Evolutionary conservation across 345 rosid genomes (phyloP).

Genomic region (Abelmoschus esculentus): DNA sequence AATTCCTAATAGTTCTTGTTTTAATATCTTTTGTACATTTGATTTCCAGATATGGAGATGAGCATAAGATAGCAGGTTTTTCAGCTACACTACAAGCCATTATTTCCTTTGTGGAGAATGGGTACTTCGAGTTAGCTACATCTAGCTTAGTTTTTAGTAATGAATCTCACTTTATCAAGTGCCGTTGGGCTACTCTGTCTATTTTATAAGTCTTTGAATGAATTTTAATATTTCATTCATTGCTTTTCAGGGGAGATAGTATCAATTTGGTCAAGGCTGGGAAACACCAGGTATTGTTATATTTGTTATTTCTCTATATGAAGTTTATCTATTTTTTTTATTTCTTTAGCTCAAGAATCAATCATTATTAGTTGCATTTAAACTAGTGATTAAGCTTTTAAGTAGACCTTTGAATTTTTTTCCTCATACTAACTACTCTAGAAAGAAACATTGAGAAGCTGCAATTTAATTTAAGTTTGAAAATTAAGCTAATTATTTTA

Average conservation of each 20-base stretch:
- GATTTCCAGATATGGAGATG: constrained; percentile 81
- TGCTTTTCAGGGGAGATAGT: constrained; percentile 35
- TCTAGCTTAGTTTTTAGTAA: neutral
- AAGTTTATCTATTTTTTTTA: neutral
- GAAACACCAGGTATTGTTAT: constrained; percentile 40
- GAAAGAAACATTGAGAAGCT: neutral
- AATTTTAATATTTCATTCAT: constrained; percentile 1
- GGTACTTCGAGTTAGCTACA: constrained; percentile 29
- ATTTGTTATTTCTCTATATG: neutral
- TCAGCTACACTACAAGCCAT: constrained; percentile 98
- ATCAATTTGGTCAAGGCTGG: constrained; percentile 51
- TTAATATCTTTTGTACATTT: constrained; percentile 4
- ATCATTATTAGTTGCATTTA: neutral
- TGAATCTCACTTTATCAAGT: neutral
- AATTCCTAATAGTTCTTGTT: neutral
- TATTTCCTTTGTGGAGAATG: constrained; percentile 95
- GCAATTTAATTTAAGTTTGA: neutral
- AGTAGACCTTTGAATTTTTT: neutral
- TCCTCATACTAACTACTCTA: neutral
- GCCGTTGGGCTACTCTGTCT: neutral
- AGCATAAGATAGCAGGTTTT: constrained; percentile 95
- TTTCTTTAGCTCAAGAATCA: neutral
- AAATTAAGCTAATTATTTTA: neutral
- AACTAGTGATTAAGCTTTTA: neutral
- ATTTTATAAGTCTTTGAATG: no score